These are phyloP conservation scores for Triticum monococcum DNA, from an alignment of 176 grass and related monocot genomes.

Conservation along the genomic window DNA sequence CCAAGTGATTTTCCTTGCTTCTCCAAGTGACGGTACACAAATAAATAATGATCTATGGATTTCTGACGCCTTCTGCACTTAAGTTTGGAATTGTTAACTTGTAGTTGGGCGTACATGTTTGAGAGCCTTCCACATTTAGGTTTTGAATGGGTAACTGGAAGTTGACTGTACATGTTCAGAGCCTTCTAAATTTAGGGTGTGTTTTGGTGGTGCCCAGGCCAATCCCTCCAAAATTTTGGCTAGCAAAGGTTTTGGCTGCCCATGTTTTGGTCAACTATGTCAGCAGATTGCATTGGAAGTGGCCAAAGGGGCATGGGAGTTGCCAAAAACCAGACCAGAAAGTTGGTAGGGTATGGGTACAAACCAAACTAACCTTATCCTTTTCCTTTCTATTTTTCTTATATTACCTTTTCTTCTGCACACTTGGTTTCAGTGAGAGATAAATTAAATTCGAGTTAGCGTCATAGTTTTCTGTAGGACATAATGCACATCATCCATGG, in stretches of 20 bases:
- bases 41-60: neutral
- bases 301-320: neutral
- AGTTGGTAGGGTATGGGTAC: neutral
- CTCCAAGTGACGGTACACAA: neutral
- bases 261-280: neutral
- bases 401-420: neutral
- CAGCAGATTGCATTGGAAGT: neutral
- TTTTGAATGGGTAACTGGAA: neutral
- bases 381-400: neutral
- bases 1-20: neutral
- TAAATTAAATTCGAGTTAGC: neutral
- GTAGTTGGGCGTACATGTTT: neutral
- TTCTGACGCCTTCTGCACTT: neutral
- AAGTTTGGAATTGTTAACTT: neutral
- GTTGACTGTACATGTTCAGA: neutral
- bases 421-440: neutral
- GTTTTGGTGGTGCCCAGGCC: neutral
- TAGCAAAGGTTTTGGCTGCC: neutral
- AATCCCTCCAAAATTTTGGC: neutral
- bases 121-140: neutral
- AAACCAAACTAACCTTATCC: neutral
- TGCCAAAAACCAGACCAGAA: neutral
- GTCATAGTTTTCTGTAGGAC: neutral
- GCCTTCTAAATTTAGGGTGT: neutral
- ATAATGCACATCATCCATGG: neutral